Conservation (phyloP, 2,329 filamentous ascomycete genomes). For the Phaeomoniella chlamydospora region DNA sequence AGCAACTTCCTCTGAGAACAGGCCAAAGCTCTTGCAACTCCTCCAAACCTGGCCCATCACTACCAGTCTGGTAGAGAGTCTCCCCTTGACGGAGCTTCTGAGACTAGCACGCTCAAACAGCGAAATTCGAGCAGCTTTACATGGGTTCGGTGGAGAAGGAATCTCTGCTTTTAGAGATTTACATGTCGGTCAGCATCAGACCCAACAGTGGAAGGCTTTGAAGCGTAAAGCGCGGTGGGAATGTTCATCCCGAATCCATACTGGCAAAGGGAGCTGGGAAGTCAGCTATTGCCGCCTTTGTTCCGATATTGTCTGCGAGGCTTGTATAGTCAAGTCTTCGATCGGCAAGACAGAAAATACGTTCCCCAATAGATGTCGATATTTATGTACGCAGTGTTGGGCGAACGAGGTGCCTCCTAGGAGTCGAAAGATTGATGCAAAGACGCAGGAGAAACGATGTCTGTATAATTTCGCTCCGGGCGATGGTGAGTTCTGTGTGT, state of each 20-base stretch:
- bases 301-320: constrained; percentile 16
- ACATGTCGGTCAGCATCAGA: constrained; percentile 14
- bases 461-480: constrained; percentile 6
- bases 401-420: constrained; percentile 11
- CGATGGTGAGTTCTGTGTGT: constrained; percentile 12
- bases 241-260: constrained; percentile 13
- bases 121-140: constrained; percentile 12
- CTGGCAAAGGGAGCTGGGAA: constrained; percentile 8
- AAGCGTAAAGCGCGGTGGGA: constrained; percentile 11
- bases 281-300: constrained; percentile 13
- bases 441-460: background rate
- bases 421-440: constrained; percentile 6
- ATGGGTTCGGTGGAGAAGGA: constrained; percentile 12
- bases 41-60: constrained; percentile 15
- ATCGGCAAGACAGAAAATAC: constrained; percentile 14
- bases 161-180: constrained; percentile 7
- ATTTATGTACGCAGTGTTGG: constrained; percentile 16
- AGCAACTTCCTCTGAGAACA: too few relatives aligned
- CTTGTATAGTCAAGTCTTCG: constrained; percentile 16
- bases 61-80: constrained; percentile 9
- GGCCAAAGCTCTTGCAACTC: constrained; percentile 10
- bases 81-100: constrained; percentile 15
- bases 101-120: constrained; percentile 13
- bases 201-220: constrained; percentile 14
- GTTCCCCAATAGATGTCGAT: constrained; percentile 15